These are phyloP conservation scores for Candida dubliniensis DNA, from an alignment of 1,139 yeast genomes.

Conservation along the genomic window DNA sequence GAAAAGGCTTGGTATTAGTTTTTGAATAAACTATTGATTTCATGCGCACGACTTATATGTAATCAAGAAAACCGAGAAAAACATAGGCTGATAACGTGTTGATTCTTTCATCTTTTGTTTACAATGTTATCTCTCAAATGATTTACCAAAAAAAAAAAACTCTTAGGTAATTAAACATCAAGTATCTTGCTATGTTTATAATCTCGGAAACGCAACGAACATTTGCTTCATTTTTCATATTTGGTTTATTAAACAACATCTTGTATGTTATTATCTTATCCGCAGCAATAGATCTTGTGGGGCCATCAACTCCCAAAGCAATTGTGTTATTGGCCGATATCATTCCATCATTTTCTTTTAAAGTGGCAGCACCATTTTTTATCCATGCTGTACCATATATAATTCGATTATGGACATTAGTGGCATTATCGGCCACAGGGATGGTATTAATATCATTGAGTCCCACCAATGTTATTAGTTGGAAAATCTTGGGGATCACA, in stretches of 20 bases:
- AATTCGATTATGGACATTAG: slow-evolving; percentile 53
- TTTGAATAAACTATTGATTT: too few species aligned
- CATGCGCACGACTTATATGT: too few species aligned
- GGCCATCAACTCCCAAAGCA: slow-evolving; percentile 80
- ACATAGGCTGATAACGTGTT: too few species aligned
- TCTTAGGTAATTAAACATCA: background rate
- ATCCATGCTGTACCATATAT: slow-evolving; percentile 65
- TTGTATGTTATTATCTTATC: slow-evolving; percentile 87
- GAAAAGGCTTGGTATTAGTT: too few species aligned
- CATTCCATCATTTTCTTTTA: slow-evolving; percentile 73
- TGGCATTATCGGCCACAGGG: slow-evolving; percentile 65
- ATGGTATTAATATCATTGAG: slow-evolving; percentile 68
- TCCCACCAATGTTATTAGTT: slow-evolving; percentile 21
- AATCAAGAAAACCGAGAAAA: too few species aligned
- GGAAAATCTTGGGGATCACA: slow-evolving; percentile 66
- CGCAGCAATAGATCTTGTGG: slow-evolving; percentile 91
- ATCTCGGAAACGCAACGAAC: slow-evolving; percentile 14
- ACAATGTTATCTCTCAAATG: background rate
- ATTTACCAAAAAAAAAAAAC: background rate
- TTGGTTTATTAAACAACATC: slow-evolving; percentile 86
- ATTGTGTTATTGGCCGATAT: slow-evolving; percentile 84
- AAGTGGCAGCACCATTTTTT: slow-evolving; percentile 75
- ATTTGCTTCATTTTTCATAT: slow-evolving; percentile 68
- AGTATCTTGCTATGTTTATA: background rate
- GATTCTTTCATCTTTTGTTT: background rate